Evolutionary conservation across 2,329 filamentous ascomycete species (phyloP).

Genomic region (Eurotiales sp.): DNA sequence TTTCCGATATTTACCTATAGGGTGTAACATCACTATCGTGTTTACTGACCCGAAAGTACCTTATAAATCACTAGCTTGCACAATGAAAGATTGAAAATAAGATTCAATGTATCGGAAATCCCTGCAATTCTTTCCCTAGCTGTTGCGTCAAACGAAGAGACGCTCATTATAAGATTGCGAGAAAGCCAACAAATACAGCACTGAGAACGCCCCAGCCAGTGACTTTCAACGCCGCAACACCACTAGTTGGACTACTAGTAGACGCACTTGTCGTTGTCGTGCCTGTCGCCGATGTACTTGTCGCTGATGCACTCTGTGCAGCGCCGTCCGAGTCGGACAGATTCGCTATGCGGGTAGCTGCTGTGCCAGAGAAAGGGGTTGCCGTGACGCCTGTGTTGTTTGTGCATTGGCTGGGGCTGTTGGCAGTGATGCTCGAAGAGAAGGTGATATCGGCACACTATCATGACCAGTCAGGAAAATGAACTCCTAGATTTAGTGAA

Average conservation of each 20-base stretch:
- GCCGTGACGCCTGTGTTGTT: conserved; percentile 56
- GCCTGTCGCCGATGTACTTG: conserved; percentile 12
- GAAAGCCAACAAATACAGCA: no score
- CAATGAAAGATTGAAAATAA: no score
- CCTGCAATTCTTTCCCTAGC: no score
- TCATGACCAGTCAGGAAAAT: background rate
- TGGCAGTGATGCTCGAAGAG: conserved; percentile 47
- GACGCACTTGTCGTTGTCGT: background rate
- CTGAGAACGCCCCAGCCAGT: no score
- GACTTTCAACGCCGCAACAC: no score
- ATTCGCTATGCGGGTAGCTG: conserved; percentile 43
- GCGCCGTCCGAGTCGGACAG: conserved; percentile 33
- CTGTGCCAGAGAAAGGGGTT: conserved; percentile 36
- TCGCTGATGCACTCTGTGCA: conserved; percentile 15
- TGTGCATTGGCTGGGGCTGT: conserved; percentile 50
- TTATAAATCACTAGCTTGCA: no score
- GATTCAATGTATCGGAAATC: no score
- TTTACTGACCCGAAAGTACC: no score
- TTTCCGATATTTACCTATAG: no score
- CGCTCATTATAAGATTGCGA: no score
- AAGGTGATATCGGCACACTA: conserved; percentile 73
- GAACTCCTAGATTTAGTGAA: conserved; percentile 6
- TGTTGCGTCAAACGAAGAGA: no score
- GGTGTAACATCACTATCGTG: no score
- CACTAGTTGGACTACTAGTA: background rate